Evolutionary conservation across 108 stramenopile genomes (phyloP), one percentile per base, ranked within the genome.

Genomic region (Nannochloropsis salina): DNA sequence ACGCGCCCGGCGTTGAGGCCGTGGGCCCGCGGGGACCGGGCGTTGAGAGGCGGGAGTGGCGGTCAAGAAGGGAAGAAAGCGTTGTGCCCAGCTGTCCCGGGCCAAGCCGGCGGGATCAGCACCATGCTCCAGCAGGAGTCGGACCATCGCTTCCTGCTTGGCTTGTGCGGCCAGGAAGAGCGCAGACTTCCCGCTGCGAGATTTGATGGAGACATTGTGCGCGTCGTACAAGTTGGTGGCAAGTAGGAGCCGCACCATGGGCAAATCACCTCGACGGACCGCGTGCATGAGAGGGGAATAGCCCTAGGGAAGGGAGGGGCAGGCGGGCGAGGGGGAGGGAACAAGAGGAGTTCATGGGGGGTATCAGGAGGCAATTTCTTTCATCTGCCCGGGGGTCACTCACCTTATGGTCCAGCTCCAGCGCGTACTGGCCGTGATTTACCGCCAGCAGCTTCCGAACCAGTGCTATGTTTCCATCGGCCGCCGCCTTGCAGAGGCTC

Each of bases 391-490:
- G 20, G 61, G 6, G 61, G 2, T 3, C 15, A 74, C 61, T 74
- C 61, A 74, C 61, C 61, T 74, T 74, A 15, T 3, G 20, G n/a
- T 74, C 61, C 61, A 74, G 61, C 61, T 74, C 61, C 61, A 74
- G n/a, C 61, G 61, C 61, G 61, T 74, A 74, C 61, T 74, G 61
- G n/a, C 61, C 61, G n/a, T 74, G 61, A 74, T 74, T 74, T n/a
- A 74, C n/a, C 8, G 8, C 61, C 61, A 74, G 61, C 2, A 74
- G n/a, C 6, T 74, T 74, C 61, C n/a, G 15, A 3, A 3, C 61
- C 61, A 74, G n/a, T n/a, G 15, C 61, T 15, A n/a, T n/a, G 8
- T 74, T 74, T n/a, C 61, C 61, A 74, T 74, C 61, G n/a, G 61
- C 61, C 61, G 61, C 61, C 15, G 61, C 61, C 2, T 74, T 74